phyloP scores from a whole-genome alignment of 805 yeast genomes.

The Yamadazyma tumulicola region DNA sequence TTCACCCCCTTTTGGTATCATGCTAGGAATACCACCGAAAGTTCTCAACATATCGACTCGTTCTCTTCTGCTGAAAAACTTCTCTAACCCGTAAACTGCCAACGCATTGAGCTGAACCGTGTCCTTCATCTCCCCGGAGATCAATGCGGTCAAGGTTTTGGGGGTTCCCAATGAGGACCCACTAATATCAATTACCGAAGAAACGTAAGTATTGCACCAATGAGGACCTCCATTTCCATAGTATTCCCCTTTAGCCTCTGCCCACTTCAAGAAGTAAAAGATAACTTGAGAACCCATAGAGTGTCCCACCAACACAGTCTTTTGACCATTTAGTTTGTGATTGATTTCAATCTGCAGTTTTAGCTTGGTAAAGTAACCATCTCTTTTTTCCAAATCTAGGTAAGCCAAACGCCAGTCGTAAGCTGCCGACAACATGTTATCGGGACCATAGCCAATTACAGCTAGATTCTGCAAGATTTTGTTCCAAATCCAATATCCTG shows the following conservation, averaged over 20 bases:
- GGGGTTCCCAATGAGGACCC: conserved; percentile 95
- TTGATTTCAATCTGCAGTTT: conserved; percentile 69
- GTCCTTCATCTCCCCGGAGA: conserved; percentile 98
- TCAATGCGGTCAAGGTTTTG: conserved; percentile 81
- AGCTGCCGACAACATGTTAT: conserved; percentile 84
- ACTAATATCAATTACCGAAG: conserved; percentile 78
- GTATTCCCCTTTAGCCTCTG: conserved; percentile 74
- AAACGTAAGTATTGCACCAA: conserved; percentile 88
- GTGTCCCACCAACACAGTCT: conserved; percentile 79
- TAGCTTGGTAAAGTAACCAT: conserved; percentile 76
- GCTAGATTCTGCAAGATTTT: conserved; percentile 92
- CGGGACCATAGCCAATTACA: conserved; percentile 90
- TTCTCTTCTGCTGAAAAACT: conserved; percentile 86
- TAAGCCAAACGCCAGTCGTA: conserved; percentile 97
- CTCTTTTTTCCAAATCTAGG: conserved; percentile 82
- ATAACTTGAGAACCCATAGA: conserved; percentile 96
- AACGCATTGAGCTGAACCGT: conserved; percentile 90
- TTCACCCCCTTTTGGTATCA: conserved; percentile 96
- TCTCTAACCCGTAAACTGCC: conserved; percentile 92
- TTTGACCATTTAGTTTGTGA: conserved; percentile 51
- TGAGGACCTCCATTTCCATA: conserved; percentile 88
- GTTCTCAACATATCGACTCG: conserved; percentile 80
- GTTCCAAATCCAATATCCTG: conserved; percentile 99
- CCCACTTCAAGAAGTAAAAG: conserved; percentile 93
- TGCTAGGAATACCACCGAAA: conserved; percentile 92